Conservation (phyloP, 2,329 filamentous ascomycete genomes). For the Grosmannia clavigera region DNA sequence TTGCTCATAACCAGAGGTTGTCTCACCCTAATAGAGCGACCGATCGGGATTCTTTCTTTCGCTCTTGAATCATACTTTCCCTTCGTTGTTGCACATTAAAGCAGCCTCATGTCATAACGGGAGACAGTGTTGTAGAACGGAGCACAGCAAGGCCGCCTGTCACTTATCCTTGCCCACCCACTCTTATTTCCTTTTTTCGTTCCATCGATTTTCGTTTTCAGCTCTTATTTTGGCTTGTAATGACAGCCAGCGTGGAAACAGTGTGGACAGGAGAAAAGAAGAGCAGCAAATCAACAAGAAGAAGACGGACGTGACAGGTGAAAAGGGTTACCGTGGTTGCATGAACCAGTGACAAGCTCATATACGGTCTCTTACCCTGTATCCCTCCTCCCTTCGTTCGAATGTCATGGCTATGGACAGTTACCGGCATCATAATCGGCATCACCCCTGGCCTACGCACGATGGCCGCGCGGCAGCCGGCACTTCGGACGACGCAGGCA, state of each 20-base stretch:
- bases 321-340: neutral
- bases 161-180: neutral
- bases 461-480: conserved; percentile 4
- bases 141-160: neutral
- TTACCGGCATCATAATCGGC: neutral
- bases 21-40: neutral
- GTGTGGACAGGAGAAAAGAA: neutral
- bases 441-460: neutral
- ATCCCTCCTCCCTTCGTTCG: neutral
- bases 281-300: neutral
- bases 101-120: neutral
- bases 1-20: neutral
- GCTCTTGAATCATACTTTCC: neutral
- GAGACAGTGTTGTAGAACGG: neutral
- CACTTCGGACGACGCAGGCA: conserved; percentile 4
- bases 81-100: neutral
- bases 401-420: neutral
- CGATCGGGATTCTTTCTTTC: neutral
- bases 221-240: neutral
- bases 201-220: neutral
- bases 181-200: neutral
- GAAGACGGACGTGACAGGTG: neutral
- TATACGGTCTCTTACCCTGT: neutral
- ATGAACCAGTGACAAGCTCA: neutral
- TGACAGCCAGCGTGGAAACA: neutral